Base-by-base conservation (phyloP, 768 basidiomycete genomes). In the Russula sp. region DNA sequence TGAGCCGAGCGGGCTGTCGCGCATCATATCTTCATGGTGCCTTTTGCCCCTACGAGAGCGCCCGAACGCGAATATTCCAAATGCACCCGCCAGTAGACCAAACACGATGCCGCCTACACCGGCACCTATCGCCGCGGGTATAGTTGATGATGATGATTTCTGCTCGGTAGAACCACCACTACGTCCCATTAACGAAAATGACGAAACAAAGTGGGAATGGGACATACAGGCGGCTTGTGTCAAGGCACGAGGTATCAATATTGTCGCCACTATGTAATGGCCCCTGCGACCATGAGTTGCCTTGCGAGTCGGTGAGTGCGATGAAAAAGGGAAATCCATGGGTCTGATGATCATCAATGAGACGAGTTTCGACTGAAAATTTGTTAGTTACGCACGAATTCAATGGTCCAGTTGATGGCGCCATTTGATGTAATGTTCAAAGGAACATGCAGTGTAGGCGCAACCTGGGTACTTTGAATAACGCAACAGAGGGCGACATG, bases 381-480 rank as follows among this genome's bases (percentile, higher is more conserved):
- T 40, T 1, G 11, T 16, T 16, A 40, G 7, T 7, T 0, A 60
- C 74, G 55, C 53, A 76, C 75, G 50, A 76, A 52, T 2, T 73
- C 66, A n/a, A 86, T 81, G 1, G 84, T 86, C 84, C 84, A 87
- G 60, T 84, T 84, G 32, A 84, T 77, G 13, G 79, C 65, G 10
- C 71, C 74, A 68, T 73, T 73, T 7, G 78, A 78, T 0, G 84
- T 83, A 62, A 84, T 79, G 69, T 85, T 85, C 50, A 78, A 79
- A 5, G 85, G 85, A 11, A 85, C 84, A 66, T 85, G 85, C 1
- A 86, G 75, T 6, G 84, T 72, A n/a, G 86, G 85, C 7, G 83
- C 83, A 58, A 86, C 72, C 85, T 87, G 65, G 7, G 30, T 26
- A 26, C 18, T 10, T 28, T 4, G 36, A 42, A 28, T 54, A 20